phyloP scores from a whole-genome alignment of 805 yeast genomes.

The Blastobotrys peoriensis region DNA sequence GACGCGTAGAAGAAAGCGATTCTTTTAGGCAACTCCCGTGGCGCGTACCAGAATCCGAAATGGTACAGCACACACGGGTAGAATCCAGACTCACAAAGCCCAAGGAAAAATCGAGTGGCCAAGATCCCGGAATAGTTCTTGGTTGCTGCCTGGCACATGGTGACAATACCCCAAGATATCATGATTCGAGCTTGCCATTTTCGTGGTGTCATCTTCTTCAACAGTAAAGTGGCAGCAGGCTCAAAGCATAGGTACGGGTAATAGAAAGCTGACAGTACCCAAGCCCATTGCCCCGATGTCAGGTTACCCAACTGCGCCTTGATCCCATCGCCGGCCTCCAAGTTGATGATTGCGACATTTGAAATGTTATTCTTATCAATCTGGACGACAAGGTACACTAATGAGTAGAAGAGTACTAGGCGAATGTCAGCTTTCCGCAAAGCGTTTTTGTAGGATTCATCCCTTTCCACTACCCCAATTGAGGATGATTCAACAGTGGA shows the following conservation, averaged over 20 bases:
- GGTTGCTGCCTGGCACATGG: conserved; percentile 35
- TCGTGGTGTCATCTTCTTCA: conserved; percentile 28
- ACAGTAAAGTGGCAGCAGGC: background rate
- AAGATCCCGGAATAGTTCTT: conserved; percentile 32
- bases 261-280: conserved; percentile 1
- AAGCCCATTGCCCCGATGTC: conserved; percentile 6
- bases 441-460: background rate
- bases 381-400: conserved; percentile 5
- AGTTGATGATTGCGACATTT: conserved; percentile 5
- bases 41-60: conserved; percentile 29
- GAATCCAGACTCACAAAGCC: conserved; percentile 13
- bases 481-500: too few relatives aligned
- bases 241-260: background rate
- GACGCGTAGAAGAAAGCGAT: conserved; percentile 34
- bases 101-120: conserved; percentile 12
- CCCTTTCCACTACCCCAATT: too few relatives aligned
- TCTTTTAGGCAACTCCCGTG: conserved; percentile 36
- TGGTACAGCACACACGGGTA: conserved; percentile 31
- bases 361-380: conserved; percentile 7
- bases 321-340: conserved; percentile 9
- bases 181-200: conserved; percentile 30
- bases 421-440: conserved; percentile 6
- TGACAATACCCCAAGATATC: conserved; percentile 33
- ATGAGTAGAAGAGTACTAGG: conserved; percentile 5
- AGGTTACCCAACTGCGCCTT: conserved; percentile 6